Conservation (phyloP, 768 basidiomycete species). For the Saitozyma podzolica region DNA sequence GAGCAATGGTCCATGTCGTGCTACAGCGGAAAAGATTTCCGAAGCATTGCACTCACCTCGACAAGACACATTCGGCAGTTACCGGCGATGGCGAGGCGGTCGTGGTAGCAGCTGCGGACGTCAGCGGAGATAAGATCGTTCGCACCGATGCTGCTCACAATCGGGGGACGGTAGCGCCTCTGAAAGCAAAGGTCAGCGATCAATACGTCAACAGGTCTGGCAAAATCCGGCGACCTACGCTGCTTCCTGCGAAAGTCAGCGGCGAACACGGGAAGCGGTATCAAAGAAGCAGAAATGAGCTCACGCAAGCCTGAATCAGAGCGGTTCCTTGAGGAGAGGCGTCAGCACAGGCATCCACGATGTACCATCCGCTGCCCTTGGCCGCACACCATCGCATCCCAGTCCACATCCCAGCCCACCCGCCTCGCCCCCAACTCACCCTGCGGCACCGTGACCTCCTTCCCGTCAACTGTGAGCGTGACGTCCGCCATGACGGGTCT, state of each 20-base stretch:
- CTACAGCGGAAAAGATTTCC: neutral
- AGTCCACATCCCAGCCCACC: neutral
- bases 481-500: slow-evolving; percentile 56
- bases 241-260: slow-evolving; percentile 76
- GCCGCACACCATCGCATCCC: too few relatives aligned
- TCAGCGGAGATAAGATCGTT: slow-evolving; percentile 6
- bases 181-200: slow-evolving; percentile 44
- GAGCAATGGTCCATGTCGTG: neutral
- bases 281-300: neutral
- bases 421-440: slow-evolving; percentile 59
- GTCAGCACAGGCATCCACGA: too few relatives aligned
- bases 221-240: slow-evolving; percentile 10
- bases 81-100: slow-evolving; percentile 89
- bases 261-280: slow-evolving; percentile 52
- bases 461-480: slow-evolving; percentile 92
- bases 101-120: slow-evolving; percentile 42
- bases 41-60: slow-evolving; percentile 59
- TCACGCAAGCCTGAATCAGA: slow-evolving; percentile 83
- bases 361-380: too few relatives aligned
- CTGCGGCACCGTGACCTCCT: slow-evolving; percentile 94
- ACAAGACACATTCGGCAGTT: slow-evolving; percentile 99
- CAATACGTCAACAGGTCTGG: neutral
- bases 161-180: slow-evolving; percentile 55
- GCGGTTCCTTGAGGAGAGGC: slow-evolving; percentile 59
- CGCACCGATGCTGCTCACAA: slow-evolving; percentile 55